Base-by-base conservation (phyloP, 2,329 filamentous ascomycete genomes). In the Talaromyces sp. region DNA sequence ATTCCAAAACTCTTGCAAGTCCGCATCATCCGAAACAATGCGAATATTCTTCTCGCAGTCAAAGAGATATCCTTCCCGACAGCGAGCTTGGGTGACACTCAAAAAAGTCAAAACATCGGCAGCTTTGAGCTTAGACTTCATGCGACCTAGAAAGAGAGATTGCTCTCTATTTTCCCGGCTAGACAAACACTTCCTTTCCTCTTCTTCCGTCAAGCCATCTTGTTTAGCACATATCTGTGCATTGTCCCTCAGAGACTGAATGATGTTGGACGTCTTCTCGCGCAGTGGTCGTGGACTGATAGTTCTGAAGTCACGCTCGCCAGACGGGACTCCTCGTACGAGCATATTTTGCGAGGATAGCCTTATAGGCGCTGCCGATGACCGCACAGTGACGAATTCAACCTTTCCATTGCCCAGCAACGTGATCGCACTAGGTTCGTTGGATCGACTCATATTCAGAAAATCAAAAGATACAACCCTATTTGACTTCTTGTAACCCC, bases 401-500 rank as follows among this genome's bases (percentile, higher is more conserved):
- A 87, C 75, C 23, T 79, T 74, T 5, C 82, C 80, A 67, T 82
- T 80, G 3, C 81, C 80, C 57, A 82, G 76, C 3, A 88, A 72
- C 1, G 80, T 80, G 58, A 88, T 73, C 28, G 83, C 77, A 64
- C 79, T 81, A 46, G 84, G 80, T 44, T 82, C 81, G n/a, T 75
- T 72, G 4, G 77, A 76, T 14, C 74, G 74, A 39, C 76, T 78
- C 48, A 80, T 71, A 54, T 80, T 80, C 63, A 86, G 78, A 71
- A 86, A 88, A 67, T 88, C 86, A 67, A 87, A 88, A 0, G 84
- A 83, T 16, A 87, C 81, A 18, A 86, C 74, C 18, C 82, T 77
- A 31, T 79, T 73, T 16, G 79, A 79, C 40, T 81, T 79, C n/a
- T 76, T 73, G 46, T 76, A 75, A 0, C 75, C 75, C 35, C 79